phyloP scores from a whole-genome alignment of 176 grass and related monocot genomes.

The Oryza australiensis region DNA sequence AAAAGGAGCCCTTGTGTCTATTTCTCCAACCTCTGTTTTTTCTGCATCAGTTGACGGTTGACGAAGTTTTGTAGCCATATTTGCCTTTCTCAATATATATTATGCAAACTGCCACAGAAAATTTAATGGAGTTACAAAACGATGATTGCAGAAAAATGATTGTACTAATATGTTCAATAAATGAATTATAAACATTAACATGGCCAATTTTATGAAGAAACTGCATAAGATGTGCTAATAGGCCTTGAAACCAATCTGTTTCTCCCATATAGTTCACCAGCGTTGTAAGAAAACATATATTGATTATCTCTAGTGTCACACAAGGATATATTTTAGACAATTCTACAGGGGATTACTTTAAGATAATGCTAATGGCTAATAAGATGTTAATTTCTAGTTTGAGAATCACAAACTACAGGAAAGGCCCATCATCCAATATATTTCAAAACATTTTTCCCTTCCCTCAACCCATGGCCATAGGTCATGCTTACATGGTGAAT shows the following conservation, averaged over 20 bases:
- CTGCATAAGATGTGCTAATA: neutral
- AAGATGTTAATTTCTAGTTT: neutral
- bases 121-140: constrained; percentile 13
- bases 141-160: neutral
- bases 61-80: constrained; percentile 70
- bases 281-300: neutral
- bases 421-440: constrained; percentile 3
- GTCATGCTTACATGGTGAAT: neutral
- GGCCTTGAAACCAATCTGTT: neutral
- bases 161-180: neutral
- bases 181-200: neutral
- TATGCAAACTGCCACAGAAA: constrained; percentile 37
- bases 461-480: neutral
- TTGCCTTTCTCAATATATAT: constrained; percentile 21
- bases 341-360: neutral
- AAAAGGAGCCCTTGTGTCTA: constrained; percentile 97
- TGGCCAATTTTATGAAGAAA: neutral
- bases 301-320: neutral
- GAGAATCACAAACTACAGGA: neutral
- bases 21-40: constrained; percentile 76
- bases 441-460: neutral
- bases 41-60: constrained; percentile 51
- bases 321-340: neutral
- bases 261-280: neutral
- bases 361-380: neutral